phyloP scores from a whole-genome alignment of 2,329 filamentous ascomycete genomes.

The Neurospora sp. region DNA sequence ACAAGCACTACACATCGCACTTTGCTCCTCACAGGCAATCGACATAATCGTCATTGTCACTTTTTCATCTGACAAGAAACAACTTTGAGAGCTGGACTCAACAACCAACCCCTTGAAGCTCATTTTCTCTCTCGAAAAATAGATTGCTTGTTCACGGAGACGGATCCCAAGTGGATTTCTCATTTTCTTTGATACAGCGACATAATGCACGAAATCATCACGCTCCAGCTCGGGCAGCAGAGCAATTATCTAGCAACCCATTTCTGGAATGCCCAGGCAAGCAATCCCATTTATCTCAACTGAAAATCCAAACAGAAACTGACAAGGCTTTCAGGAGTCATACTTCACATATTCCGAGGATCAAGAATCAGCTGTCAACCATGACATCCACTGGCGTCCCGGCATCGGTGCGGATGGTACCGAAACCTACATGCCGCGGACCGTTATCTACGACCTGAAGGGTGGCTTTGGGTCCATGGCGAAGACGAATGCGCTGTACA shows the following conservation, averaged over 20 bases:
- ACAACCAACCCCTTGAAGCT: background rate
- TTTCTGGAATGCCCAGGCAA: slow-evolving; percentile 91
- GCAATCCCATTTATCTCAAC: background rate
- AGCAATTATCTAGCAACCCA: slow-evolving; percentile 92
- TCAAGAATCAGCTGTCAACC: slow-evolving; percentile 59
- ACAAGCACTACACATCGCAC: background rate
- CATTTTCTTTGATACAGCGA: slow-evolving; percentile 7
- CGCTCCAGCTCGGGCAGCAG: slow-evolving; percentile 83
- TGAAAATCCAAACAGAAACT: background rate
- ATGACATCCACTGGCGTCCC: slow-evolving; percentile 80
- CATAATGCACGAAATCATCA: slow-evolving; percentile 87
- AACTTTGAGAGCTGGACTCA: background rate
- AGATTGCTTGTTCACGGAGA: background rate
- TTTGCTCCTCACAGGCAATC: background rate
- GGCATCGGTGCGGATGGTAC: slow-evolving; percentile 73
- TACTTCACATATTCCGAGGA: slow-evolving; percentile 82
- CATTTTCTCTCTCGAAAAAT: background rate
- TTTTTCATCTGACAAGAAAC: background rate
- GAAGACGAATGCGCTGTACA: slow-evolving; percentile 83
- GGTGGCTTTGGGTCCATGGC: slow-evolving; percentile 81
- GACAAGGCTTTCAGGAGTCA: slow-evolving; percentile 56
- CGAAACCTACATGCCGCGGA: slow-evolving; percentile 87
- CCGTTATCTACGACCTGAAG: slow-evolving; percentile 91
- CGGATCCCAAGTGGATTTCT: background rate
- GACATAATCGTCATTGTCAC: background rate